Base-by-base conservation (phyloP, 202 grass and related monocot species). In the Bolboschoenoplectus hybrid region DNA sequence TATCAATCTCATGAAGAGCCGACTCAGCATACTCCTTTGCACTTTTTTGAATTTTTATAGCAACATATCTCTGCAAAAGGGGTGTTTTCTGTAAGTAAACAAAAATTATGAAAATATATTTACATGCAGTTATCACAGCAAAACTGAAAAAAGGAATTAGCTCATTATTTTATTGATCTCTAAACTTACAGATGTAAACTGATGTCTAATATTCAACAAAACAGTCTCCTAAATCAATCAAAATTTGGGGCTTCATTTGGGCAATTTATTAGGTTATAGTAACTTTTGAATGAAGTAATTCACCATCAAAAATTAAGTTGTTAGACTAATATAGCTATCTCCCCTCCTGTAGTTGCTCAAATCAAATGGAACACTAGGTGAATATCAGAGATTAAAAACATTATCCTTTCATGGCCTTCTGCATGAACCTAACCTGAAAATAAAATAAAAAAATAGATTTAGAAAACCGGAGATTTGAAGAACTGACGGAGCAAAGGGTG, bases 1-100 rank as follows among this genome's bases (percentile, higher is more conserved):
- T 26, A 81, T 93, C 88, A 44, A 97, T 93, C 86, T 95, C 93
- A 45, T 93, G 90, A 81, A 91, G 88, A 67, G 96, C 96, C 1
- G 93, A 88, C 17, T 96, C 89, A 16, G 90, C 87, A 64, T 92
- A 98, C 79, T 98, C 91, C 84, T 89, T 91, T 44, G 96, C 96
- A 87, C 93, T 98, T 80, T 98, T 98, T 86, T 98, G 96, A 69
- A 96, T 96, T 90, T 98, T 98, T 60, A 98, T 90, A 26, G 96
- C 93, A 35, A 96, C 93, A 55, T 95, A 95, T 85, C 68, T 95
- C 93, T 98, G 90, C 76, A 69, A 65, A 77, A 67, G 46, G 45
- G 43, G 16, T 44, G 8, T 40, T 58, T 58, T 60, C 6, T 9
- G 12, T 79, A 39, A 79, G 14, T 60, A 43, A 1, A 3, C 66